phyloP scores from a whole-genome alignment of 2,329 filamentous ascomycete genomes.

The Corinectria fuckeliana region DNA sequence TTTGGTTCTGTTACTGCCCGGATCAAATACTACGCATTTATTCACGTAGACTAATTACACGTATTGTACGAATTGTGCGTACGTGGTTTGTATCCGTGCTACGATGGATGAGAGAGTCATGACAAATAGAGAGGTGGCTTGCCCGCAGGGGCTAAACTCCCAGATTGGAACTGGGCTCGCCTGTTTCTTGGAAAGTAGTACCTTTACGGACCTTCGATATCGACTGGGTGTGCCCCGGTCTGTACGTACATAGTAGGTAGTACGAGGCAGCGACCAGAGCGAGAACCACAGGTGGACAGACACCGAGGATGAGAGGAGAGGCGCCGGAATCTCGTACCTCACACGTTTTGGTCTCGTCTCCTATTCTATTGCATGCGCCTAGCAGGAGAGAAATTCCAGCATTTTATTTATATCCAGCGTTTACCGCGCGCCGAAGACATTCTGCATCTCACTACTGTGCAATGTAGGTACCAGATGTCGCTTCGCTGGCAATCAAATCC shows the following conservation, averaged over 20 bases:
- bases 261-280: not conserved
- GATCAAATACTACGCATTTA: not conserved
- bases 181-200: conserved; percentile 6
- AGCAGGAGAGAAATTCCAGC: conserved; percentile 11
- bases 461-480: conserved; percentile 22
- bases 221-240: conserved; percentile 17
- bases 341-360: conserved; percentile 1
- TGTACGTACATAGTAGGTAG: too few species aligned
- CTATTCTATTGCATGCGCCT: conserved; percentile 3
- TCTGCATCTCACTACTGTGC: conserved; percentile 34
- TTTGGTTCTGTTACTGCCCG: not conserved
- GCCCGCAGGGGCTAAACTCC: conserved; percentile 31
- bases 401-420: not conserved
- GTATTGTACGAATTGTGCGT: conserved; percentile 12
- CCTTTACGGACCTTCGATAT: not conserved
- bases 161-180: conserved; percentile 5
- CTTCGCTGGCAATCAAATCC: conserved; percentile 17
- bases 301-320: conserved; percentile 14
- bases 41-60: too few species aligned
- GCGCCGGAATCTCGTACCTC: conserved; percentile 8
- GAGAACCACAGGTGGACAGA: conserved; percentile 9
- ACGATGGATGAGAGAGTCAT: conserved; percentile 16
- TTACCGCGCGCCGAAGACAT: conserved; percentile 16
- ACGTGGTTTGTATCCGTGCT: not conserved
- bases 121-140: conserved; percentile 35